Base-by-base conservation (phyloP, 108 stramenopile genomes). In the Chaetoceros muelleri region DNA sequence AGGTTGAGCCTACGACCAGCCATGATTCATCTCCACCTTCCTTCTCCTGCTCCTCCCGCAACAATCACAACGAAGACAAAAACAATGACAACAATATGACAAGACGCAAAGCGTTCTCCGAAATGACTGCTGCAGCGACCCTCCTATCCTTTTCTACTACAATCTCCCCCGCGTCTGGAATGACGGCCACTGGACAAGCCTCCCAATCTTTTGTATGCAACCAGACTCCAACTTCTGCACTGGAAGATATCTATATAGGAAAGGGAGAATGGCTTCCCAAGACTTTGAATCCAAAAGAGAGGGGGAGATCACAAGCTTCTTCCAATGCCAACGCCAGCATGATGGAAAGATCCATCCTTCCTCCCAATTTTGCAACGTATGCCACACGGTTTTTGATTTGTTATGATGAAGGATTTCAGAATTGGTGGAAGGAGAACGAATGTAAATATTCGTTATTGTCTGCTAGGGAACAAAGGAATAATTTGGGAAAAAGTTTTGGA, bases 351-450 rank as follows among this genome's bases (percentile, higher is more conserved):
- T n/a, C n/a, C n/a, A 59, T 57, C 52, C 65, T 85, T 20, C 80
- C 82, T 18, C 60, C 83, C n/a, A 64, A 65, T 2, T 91, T 91
- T 70, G 64, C 63, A 2, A 82, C 82, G 16, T 91, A 87, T 46
- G 51, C 75, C 10, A 60, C 85, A 8, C 60, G 89, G 28, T 84
- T 91, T 63, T 53, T 91, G 2, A 66, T 91, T 19, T 68, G 67
- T 25, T 91, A 80, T 55, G 89, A 91, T 54, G 53, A 52, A 24
- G 72, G 72, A 3, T 81, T 73, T 1, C 49, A 63, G 0, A 29
- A 57, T 0, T 91, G 89, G 89, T 91, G 85, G 85, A 50, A 60
- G 10, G 45, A 63, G 2, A 56, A 57, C 3, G 8, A 69, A 23
- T n/a, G 46, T 0, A 55, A 66, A 2, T 78, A 65, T 58, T 79